A percentile compares a stretch with the other conserved stretches of the same genome.
These are phyloP conservation scores for Phytophthora rubi DNA, from an alignment of 352 stramenopile species.

Conservation along the genomic window DNA sequence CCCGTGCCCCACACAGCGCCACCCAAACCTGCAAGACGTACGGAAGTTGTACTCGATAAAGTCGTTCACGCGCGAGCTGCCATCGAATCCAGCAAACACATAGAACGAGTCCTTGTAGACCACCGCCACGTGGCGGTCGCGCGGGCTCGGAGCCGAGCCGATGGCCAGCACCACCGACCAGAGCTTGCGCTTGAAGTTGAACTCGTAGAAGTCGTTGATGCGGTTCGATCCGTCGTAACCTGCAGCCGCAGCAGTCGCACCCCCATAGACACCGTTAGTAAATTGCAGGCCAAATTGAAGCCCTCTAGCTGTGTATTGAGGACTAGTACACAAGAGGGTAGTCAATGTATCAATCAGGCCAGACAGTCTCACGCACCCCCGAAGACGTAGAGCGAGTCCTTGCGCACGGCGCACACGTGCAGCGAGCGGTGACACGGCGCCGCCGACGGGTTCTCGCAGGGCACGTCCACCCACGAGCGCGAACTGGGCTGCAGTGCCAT, in stretches of 20 bases:
- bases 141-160: constrained; percentile 81
- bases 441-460: constrained; percentile 80
- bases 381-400: constrained; percentile 95
- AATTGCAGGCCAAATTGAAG: background rate
- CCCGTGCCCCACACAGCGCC: background rate
- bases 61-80: constrained; percentile 93
- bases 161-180: constrained; percentile 78
- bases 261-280: background rate
- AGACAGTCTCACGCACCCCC: constrained; percentile 52
- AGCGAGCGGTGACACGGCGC: constrained; percentile 93
- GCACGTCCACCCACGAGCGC: constrained; percentile 75
- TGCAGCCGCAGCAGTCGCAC: constrained; percentile 18
- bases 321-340: background rate
- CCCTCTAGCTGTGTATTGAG: background rate
- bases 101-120: constrained; percentile 95
- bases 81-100: constrained; percentile 95
- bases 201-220: constrained; percentile 95
- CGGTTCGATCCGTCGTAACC: constrained; percentile 93
- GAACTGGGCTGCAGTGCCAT: constrained; percentile 50
- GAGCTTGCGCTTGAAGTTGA: constrained; percentile 88
- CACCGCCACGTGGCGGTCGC: constrained; percentile 95
- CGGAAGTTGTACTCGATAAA: constrained; percentile 96
- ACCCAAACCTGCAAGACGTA: constrained; percentile 38
- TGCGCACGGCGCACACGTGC: constrained; percentile 91
- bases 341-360: background rate